Evolutionary conservation across 306 rosid species (phyloP).

Genomic region (Cucumis melo): DNA sequence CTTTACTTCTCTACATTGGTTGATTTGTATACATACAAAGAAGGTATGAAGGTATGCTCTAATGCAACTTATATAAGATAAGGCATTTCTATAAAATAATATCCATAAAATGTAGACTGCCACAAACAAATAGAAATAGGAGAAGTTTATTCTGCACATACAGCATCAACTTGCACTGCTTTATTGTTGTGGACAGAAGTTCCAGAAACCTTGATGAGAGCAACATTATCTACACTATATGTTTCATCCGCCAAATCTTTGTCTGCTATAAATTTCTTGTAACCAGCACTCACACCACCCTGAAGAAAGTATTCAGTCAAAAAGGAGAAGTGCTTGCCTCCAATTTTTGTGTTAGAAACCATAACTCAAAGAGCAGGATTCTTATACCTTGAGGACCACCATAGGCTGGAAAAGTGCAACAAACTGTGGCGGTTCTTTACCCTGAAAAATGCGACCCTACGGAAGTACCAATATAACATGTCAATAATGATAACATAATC

Average conservation of each 20-base stretch:
- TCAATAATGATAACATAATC: background rate
- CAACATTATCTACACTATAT: constrained; percentile 47
- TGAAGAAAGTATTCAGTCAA: constrained; percentile 14
- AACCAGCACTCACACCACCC: constrained; percentile 95
- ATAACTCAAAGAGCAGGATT: background rate
- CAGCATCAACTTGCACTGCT: constrained; percentile 86
- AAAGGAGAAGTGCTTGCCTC: background rate
- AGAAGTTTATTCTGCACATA: constrained; percentile 22
- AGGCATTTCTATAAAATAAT: background rate
- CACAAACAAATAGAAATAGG: background rate
- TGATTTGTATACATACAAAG: background rate
- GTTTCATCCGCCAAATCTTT: constrained; percentile 70
- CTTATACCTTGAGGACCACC: constrained; percentile 76
- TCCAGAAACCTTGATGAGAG: constrained; percentile 70
- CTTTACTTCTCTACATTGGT: background rate
- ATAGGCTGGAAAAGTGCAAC: constrained; percentile 83
- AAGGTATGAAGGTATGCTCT: background rate
- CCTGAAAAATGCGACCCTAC: constrained; percentile 85
- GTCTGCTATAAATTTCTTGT: constrained; percentile 49
- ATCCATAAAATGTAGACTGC: background rate
- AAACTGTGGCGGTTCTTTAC: constrained; percentile 89
- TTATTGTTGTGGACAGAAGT: constrained; percentile 64
- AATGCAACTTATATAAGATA: background rate
- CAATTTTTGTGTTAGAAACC: background rate
- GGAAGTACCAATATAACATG: background rate